Conservation (phyloP, 2,329 filamentous ascomycete species). For the Bipolaris cookei region DNA sequence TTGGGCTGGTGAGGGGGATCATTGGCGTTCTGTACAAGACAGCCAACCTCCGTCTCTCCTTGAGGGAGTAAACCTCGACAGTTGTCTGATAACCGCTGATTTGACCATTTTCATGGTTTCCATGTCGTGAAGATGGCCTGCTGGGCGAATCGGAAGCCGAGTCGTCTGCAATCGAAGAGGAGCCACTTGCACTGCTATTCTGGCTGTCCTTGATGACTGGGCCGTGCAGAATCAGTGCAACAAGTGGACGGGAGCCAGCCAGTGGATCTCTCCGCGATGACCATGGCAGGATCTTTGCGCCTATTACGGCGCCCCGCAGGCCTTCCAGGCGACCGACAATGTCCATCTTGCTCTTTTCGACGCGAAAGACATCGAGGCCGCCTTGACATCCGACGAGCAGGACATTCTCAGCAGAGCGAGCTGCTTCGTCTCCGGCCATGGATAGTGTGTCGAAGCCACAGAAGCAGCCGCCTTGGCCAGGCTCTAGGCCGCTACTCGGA, state of each 20-base stretch:
- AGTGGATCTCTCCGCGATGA: conserved; percentile 60
- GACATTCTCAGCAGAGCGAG: conserved; percentile 63
- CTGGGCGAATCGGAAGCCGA: conserved; percentile 46
- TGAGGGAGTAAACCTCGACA: conserved; percentile 86
- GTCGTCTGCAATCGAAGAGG: conserved; percentile 48
- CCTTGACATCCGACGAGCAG: conserved; percentile 81
- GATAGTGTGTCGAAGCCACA: conserved; percentile 79
- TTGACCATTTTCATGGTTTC: conserved; percentile 32
- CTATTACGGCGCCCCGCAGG: conserved; percentile 77
- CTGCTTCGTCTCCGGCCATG: conserved; percentile 53
- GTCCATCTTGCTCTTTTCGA: conserved; percentile 75
- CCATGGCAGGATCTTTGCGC: conserved; percentile 83
- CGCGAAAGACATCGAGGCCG: conserved; percentile 74
- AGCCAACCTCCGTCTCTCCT: conserved; percentile 72
- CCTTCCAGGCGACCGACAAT: conserved; percentile 74
- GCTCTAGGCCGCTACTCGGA: conserved; percentile 59
- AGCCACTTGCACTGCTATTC: conserved; percentile 43
- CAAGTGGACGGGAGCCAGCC: conserved; percentile 69
- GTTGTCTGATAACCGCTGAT: conserved; percentile 79
- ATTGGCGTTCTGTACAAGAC: conserved; percentile 75
- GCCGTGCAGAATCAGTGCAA: conserved; percentile 82
- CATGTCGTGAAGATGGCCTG: conserved; percentile 42
- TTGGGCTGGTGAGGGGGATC: conserved; percentile 63
- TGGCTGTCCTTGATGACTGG: conserved; percentile 64
- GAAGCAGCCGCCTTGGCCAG: conserved; percentile 74